Base-by-base conservation (phyloP, 257 asterid species). In the Henckelia pumila region DNA sequence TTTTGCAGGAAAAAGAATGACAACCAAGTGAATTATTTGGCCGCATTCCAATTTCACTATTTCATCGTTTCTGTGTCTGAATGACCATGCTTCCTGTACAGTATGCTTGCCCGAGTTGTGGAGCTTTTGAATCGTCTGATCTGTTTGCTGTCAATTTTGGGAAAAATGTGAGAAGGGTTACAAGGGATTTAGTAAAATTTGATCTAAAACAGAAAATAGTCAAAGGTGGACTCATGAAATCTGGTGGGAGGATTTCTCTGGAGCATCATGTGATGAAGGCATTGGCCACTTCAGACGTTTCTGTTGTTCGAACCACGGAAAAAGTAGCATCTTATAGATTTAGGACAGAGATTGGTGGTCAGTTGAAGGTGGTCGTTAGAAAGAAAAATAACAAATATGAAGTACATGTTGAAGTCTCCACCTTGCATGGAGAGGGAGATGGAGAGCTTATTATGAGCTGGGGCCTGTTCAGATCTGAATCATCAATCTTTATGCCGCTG, bases 391-490 rank as follows among this genome's bases (percentile, higher is more conserved):
- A 59, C 56, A 84, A 79, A 73, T 85, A 81, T 68, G 75, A 66
- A 60, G 74, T 94, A 28, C 76, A 64, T 33, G 82, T 94, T 47
- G 88, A 91, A 70, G 76, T 79, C 49, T 81, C 78, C 17, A 68
- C 85, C 21, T 63, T 69, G 68, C 80, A 75, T 70, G 47, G 59
- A 74, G 74, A 69, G 60, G 73, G 33, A 33, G 62, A 72, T n/a
- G 73, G 69, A 25, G 88, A 76, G 47, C 71, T 86, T 13, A 47
- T 78, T 70, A 77, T 88, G 91, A 59, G 75, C 49, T 94, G 97
- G 96, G 92, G 97, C 14, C 53, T 83, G 67, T 90, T 81, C 79
- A 83, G 86, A 59, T 79, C 85, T 24, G 81, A 88, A 77, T 80
- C 90, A 5, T 71, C 78, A 61, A 68, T 67, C 67, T 78, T 89